Evolutionary conservation across 108 stramenopile species (phyloP).

Genomic region (Nitzschia putrida): DNA sequence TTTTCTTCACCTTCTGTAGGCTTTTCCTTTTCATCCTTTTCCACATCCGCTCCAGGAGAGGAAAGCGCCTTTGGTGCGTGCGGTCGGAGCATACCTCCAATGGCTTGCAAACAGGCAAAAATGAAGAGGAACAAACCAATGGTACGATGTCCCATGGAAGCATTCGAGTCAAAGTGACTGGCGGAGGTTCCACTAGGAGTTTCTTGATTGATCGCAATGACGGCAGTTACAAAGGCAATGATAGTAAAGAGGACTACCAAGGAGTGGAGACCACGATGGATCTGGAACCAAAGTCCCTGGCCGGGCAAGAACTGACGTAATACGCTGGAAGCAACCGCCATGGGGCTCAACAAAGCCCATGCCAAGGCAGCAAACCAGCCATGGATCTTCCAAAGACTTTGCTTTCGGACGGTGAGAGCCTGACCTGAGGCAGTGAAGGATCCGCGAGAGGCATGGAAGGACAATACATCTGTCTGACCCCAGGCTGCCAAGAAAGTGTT

Average conservation of each 20-base stretch:
- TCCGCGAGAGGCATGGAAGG: constrained; percentile 39
- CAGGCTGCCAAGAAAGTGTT: constrained; percentile 54
- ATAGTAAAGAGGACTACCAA: constrained; percentile 39
- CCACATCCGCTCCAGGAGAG: neutral
- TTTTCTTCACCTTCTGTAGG: constrained; percentile 9
- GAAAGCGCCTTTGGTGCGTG: constrained; percentile 19
- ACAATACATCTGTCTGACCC: constrained; percentile 42
- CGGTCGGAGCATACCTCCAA: constrained; percentile 45
- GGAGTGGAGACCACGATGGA: constrained; percentile 44
- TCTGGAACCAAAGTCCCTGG: constrained; percentile 44
- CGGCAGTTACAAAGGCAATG: constrained; percentile 40
- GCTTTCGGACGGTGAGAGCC: constrained; percentile 16
- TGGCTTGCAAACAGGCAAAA: constrained; percentile 40
- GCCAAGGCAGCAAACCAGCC: constrained; percentile 63
- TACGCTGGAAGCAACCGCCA: constrained; percentile 58
- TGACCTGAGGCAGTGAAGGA: constrained; percentile 19
- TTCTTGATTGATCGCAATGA: constrained; percentile 42
- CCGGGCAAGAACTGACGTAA: constrained; percentile 40
- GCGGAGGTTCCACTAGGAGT: constrained; percentile 14
- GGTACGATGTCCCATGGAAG: constrained; percentile 32
- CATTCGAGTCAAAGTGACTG: constrained; percentile 28
- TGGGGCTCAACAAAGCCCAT: constrained; percentile 62
- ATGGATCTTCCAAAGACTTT: constrained; percentile 59
- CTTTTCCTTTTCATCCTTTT: neutral
- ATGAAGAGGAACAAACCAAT: constrained; percentile 54